Conservation (phyloP, 2,329 filamentous ascomycete species). For the Epichloe aotearoae region DNA sequence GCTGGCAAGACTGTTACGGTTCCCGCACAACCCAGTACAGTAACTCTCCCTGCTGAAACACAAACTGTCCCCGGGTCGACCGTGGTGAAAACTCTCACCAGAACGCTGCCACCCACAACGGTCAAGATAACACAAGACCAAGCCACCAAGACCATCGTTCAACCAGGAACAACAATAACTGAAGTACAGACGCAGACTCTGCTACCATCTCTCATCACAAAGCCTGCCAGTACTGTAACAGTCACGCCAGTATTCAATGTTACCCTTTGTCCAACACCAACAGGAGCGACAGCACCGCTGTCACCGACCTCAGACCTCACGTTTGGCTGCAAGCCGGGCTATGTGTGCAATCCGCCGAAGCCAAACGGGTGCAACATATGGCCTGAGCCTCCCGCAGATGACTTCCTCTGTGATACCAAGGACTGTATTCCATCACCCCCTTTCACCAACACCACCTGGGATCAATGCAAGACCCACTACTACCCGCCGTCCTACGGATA, state of each 20-base stretch:
- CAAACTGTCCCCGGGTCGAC: conserved; percentile 7
- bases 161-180: conserved; percentile 16
- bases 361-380: conserved; percentile 38
- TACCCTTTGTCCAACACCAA: conserved; percentile 31
- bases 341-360: conserved; percentile 38
- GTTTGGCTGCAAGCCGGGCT: conserved; percentile 41
- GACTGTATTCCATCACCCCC: conserved; percentile 32
- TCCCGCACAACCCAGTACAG: conserved; percentile 13
- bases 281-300: conserved; percentile 21
- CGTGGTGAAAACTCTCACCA: conserved; percentile 4
- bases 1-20: conserved; percentile 12
- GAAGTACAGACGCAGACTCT: conserved; percentile 19
- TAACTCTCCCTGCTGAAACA: conserved; percentile 15
- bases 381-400: conserved; percentile 29
- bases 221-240: conserved; percentile 16
- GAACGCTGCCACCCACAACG: conserved; percentile 5
- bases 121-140: conserved; percentile 8
- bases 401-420: conserved; percentile 32
- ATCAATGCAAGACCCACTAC: conserved; percentile 30
- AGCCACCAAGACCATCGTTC: conserved; percentile 19
- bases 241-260: conserved; percentile 17
- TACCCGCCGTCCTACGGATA: conserved; percentile 40
- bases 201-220: conserved; percentile 14
- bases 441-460: conserved; percentile 27
- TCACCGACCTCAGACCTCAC: conserved; percentile 28